Base-by-base conservation (phyloP, 768 basidiomycete genomes). In the Phylloporus arenicola region DNA sequence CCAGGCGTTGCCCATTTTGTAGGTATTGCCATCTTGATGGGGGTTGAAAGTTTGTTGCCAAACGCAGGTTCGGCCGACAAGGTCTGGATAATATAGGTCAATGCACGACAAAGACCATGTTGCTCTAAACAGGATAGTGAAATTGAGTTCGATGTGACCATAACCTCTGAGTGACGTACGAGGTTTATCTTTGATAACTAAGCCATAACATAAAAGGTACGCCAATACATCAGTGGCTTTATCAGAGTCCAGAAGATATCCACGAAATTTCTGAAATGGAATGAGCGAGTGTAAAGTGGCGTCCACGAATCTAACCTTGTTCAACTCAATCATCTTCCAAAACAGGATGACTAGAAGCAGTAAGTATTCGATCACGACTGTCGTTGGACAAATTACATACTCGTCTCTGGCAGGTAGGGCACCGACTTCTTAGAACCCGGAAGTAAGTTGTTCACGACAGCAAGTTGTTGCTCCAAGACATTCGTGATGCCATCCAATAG, bases 111-210 rank as follows among this genome's bases (percentile, higher is more conserved):
- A 10, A 96, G 72, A 0, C 93, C 93, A 57, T 95, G 89, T 70
- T 94, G 88, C 57, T 93, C 93, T 92, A 59, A 34, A 54, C 13
- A 52, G 13, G 11, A 34, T 3, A 31, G 31, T 56, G n/a, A 61
- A 48, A 44, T 51, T 16, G 10, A 31, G 33, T 37, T 30, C 48
- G 12, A 57, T 14, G 20, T 40, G n/a, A 48, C 12, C 29, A 41
- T 10, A 17, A 17, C 11, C 19, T n/a, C 42, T 51, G 27, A 42
- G 11, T 39, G 33, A 68, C 83, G 64, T 63, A 95, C 92, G 83
- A 53, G 92, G 88, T 69, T 91, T 92, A 62, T 97, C 94, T 68
- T 96, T 96, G 62, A 92, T 83, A 53, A 94, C 91, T 24, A 96
- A 73, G 43, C 81, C 81, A 63, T 86, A 87, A 58, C 86, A 86